Evolutionary conservation across 352 stramenopile genomes (phyloP), one percentile per base, ranked within the genome.

Genomic region (Aphanomyces euteiches): DNA sequence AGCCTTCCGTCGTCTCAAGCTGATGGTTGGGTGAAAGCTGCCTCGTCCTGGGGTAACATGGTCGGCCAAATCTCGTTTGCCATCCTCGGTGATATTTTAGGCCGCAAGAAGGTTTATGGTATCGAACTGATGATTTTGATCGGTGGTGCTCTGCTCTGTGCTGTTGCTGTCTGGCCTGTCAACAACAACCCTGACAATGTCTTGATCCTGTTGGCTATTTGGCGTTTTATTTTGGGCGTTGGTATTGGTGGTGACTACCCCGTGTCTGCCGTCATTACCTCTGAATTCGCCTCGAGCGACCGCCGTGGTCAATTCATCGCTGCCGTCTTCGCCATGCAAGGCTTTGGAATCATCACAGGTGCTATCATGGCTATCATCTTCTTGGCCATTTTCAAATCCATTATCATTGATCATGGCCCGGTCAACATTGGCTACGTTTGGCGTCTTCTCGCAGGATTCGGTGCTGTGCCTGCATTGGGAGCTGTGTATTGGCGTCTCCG

Each of bases 291-390:
- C 47, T 78, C 74, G 7, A 72, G 74, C 57, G 75, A 76, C 47
- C 74, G 76, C 64, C 74, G 80, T 19, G 80, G 80, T 50, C 79
- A 77, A 40, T 83, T 78, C 66, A 82, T 85, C 48, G 75, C 75
- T 40, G 73, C 77, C 5, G 79, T 84, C 34, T 87, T 87, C 65
- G 78, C 78, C 56, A 87, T 87, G 80, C 74, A 85, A 45, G 78
- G 77, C 36, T 74, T 78, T 36, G 78, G 78, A 19, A 85, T 82
- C 77, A 79, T 85, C 43, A 67, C 69, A 5, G 76, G 72, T 34
- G 75, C 70, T 28, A 28, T 80, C 60, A 76, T 84, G 74, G 72
- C 74, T 37, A 67, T 81, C 63, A 72, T 77, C 40, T 67, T 82
- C 43, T 67, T 82, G 10, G 73, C 73, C 12, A 67, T 59, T 38